Conservation (phyloP, 805 yeast species). For the Wickerhamiella vanderwaltii region DNA sequence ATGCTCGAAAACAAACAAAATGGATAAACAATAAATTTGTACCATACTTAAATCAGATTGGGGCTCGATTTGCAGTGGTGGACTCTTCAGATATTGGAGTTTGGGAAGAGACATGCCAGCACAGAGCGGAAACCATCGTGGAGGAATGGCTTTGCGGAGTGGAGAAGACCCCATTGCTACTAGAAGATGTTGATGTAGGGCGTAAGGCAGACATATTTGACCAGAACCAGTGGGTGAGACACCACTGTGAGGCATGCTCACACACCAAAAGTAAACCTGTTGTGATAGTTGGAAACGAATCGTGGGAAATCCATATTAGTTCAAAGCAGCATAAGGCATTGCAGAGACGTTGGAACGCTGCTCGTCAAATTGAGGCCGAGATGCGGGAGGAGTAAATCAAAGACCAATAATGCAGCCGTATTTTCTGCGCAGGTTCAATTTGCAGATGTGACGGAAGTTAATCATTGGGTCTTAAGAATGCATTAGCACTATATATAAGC, state of each 20-base stretch:
- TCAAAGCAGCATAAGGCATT: slow-evolving; percentile 59
- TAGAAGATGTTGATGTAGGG: slow-evolving; percentile 28
- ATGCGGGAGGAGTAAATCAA: no score
- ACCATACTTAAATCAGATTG: slow-evolving; percentile 45
- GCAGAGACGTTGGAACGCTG: slow-evolving; percentile 1
- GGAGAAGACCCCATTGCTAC: slow-evolving; percentile 22
- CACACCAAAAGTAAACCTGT: slow-evolving; percentile 40
- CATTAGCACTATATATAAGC: no score
- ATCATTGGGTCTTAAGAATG: no score
- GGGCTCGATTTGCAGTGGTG: slow-evolving; percentile 53
- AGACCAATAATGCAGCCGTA: no score
- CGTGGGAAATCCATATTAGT: slow-evolving; percentile 53
- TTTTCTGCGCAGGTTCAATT: no score
- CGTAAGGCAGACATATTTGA: slow-evolving; percentile 22
- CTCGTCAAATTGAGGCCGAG: not conserved
- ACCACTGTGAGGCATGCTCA: slow-evolving; percentile 51
- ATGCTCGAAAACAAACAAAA: slow-evolving; percentile 77
- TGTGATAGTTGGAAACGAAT: slow-evolving; percentile 59
- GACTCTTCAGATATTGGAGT: slow-evolving; percentile 60
- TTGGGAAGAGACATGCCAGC: slow-evolving; percentile 50
- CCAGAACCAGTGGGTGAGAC: slow-evolving; percentile 49
- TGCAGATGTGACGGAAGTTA: no score
- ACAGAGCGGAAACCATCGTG: slow-evolving; percentile 44
- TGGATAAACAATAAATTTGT: slow-evolving; percentile 72
- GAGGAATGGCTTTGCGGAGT: slow-evolving; percentile 27